Conservation (phyloP, 192 early-diverging fungal genomes). For the Spinellus fusiger region DNA sequence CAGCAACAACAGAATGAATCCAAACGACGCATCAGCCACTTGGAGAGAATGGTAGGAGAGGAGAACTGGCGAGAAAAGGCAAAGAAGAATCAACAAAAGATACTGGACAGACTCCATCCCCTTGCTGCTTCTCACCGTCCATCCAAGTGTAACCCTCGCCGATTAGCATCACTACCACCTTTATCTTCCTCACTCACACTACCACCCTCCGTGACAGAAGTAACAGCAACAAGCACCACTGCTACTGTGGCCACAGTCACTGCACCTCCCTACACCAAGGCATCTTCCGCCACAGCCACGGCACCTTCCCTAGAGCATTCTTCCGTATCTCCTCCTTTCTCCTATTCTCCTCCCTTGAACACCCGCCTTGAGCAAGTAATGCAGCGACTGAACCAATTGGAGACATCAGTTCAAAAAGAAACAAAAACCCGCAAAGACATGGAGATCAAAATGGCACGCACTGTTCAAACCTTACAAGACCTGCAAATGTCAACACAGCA, state of each 20-base stretch:
- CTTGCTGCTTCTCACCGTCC: neutral
- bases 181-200: too few species aligned
- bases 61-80: neutral
- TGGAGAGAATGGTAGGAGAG: constrained; percentile 13
- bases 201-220: too few species aligned
- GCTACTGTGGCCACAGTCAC: neutral
- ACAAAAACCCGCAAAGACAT: neutral
- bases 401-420: neutral
- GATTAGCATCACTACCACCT: too few species aligned
- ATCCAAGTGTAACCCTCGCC: neutral
- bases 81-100: constrained; percentile 3
- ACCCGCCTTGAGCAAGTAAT: neutral
- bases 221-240: neutral
- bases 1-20: constrained; percentile 12
- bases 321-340: too few species aligned
- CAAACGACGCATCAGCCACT: constrained; percentile 3
- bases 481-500: neutral
- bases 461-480: neutral
- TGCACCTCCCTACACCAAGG: neutral
- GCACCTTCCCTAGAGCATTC: too few species aligned
- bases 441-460: neutral
- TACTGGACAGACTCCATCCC: constrained; percentile 5
- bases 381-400: neutral
- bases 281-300: too few species aligned
- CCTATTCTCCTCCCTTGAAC: too few species aligned